Conservation (phyloP, 1,284 basidiomycete species). For the Mycosarcoma mackinlayi region DNA sequence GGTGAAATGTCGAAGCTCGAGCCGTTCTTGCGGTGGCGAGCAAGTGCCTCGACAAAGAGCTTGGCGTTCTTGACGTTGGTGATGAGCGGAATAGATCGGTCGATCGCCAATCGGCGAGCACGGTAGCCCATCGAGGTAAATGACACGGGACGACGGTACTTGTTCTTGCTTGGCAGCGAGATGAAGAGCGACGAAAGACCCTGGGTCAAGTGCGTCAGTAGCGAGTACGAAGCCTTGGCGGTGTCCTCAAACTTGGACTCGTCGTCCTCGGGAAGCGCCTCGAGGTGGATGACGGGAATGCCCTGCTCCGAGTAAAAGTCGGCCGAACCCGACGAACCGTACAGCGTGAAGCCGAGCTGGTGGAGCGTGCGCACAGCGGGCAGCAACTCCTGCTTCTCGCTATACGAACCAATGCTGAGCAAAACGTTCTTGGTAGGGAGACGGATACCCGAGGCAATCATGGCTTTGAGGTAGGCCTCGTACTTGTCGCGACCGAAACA, state of each 20-base stretch:
- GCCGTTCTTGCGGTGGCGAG: conserved; percentile 74
- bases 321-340: conserved; percentile 94
- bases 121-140: conserved; percentile 97
- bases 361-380: conserved; percentile 97
- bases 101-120: conserved; percentile 98
- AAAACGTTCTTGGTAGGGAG: conserved; percentile 95
- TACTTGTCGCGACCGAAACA: conserved; percentile 98
- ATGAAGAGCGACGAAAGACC: conserved; percentile 81
- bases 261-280: conserved; percentile 67
- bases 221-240: conserved; percentile 65
- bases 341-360: conserved; percentile 93
- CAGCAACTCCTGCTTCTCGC: conserved; percentile 96
- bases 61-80: conserved; percentile 99
- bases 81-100: conserved; percentile 95
- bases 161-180: conserved; percentile 97
- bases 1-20: conserved; percentile 85
- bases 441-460: conserved; percentile 94
- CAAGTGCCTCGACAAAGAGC: conserved; percentile 92
- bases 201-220: conserved; percentile 64
- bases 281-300: conserved; percentile 66
- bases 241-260: conserved; percentile 61
- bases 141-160: conserved; percentile 94
- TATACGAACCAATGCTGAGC: conserved; percentile 93
- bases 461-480: conserved; percentile 95
- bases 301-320: conserved; percentile 68